phyloP scores from a whole-genome alignment of 2,329 filamentous ascomycete species.

The Fusarium tjaetaba region DNA sequence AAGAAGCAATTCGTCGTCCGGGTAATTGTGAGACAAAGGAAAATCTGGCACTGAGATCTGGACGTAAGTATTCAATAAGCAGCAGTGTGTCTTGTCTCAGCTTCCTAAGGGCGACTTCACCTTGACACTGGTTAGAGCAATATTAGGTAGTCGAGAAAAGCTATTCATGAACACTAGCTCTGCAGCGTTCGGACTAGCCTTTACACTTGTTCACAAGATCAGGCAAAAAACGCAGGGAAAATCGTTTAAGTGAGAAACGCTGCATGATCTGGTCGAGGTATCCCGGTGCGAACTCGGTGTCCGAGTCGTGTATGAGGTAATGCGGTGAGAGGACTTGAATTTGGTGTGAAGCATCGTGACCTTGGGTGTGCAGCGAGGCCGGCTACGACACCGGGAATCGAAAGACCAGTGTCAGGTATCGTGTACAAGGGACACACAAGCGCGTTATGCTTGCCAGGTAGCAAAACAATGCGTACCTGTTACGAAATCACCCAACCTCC shows the following conservation, averaged over 20 bases:
- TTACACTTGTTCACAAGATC: slow-evolving; percentile 32
- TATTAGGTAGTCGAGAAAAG: slow-evolving; percentile 11
- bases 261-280: slow-evolving; percentile 41
- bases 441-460: slow-evolving; percentile 1
- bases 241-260: slow-evolving; percentile 33
- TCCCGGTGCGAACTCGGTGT: slow-evolving; percentile 44
- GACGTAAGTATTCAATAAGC: not conserved
- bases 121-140: not conserved
- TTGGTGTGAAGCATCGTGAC: slow-evolving; percentile 43
- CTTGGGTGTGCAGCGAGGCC: slow-evolving; percentile 37
- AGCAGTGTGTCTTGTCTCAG: slow-evolving; percentile 13
- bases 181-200: slow-evolving; percentile 37
- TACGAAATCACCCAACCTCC: slow-evolving; percentile 43
- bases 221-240: slow-evolving; percentile 31
- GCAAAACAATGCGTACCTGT: slow-evolving; percentile 37
- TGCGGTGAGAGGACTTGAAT: slow-evolving; percentile 44
- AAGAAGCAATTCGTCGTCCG: not conserved
- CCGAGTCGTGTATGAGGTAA: slow-evolving; percentile 45
- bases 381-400: slow-evolving; percentile 42
- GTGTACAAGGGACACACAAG: slow-evolving; percentile 22
- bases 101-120: slow-evolving; percentile 1
- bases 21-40: not conserved
- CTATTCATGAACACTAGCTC: slow-evolving; percentile 18
- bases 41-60: not conserved
- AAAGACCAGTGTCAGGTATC: slow-evolving; percentile 27